Conservation (phyloP, 305 asterid genomes). For the Fraxinus nigra region DNA sequence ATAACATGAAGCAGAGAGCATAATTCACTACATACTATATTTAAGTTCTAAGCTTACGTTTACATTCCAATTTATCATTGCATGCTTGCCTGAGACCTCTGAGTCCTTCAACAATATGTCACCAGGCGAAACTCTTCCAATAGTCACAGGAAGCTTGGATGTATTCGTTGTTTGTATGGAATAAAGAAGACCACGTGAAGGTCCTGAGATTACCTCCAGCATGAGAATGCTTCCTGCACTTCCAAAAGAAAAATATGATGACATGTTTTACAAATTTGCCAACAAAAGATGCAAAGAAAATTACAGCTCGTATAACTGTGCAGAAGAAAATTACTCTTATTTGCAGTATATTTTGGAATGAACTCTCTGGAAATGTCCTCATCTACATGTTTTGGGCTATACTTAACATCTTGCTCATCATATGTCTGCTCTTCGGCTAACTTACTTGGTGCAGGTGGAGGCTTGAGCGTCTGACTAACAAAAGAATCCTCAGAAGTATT, state of each 20-base stretch:
- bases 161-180: constrained; percentile 61
- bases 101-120: constrained; percentile 76
- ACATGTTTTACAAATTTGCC: constrained; percentile 50
- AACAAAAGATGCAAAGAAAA: constrained; percentile 24
- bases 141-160: constrained; percentile 74
- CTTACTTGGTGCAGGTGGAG: constrained; percentile 46
- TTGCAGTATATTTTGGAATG: constrained; percentile 39
- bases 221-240: constrained; percentile 89
- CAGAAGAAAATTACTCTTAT: constrained; percentile 62
- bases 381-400: constrained; percentile 41
- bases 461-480: constrained; percentile 65
- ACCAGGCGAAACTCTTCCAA: constrained; percentile 93
- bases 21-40: constrained; percentile 17
- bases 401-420: constrained; percentile 44
- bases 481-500: constrained; percentile 61
- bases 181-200: constrained; percentile 70
- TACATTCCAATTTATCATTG: constrained; percentile 80
- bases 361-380: constrained; percentile 34
- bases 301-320: constrained; percentile 24
- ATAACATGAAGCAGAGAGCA: constrained; percentile 21
- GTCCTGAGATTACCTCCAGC: constrained; percentile 94
- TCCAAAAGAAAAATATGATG: constrained; percentile 79
- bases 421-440: constrained; percentile 44
- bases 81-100: constrained; percentile 99
- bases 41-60: constrained; percentile 51